A percentile compares a stretch with the other conserved stretches of the same genome.
Evolutionary conservation across 192 early-diverging fungal species (phyloP).

Genomic region (Irineochytrium annulatum): DNA sequence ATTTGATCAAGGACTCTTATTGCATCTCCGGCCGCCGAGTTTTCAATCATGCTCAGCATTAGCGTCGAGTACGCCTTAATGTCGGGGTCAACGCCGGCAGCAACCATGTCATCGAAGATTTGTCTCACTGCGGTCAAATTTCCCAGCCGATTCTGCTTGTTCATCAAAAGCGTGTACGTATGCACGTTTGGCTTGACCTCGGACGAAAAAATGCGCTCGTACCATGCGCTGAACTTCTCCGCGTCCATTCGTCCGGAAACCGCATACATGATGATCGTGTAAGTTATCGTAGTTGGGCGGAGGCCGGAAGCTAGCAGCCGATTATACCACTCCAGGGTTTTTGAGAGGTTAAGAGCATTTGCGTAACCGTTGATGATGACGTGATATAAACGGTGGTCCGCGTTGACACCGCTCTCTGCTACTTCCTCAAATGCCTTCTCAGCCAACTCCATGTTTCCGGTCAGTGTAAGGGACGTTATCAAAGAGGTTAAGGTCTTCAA

Average conservation of each 20-base stretch:
- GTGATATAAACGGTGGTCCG: constrained; percentile 21
- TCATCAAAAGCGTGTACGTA: constrained; percentile 21
- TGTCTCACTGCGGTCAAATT: constrained; percentile 15
- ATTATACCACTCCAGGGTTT: constrained; percentile 22
- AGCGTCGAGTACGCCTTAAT: too few relatives aligned
- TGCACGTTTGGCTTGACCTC: constrained; percentile 21
- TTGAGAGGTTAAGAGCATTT: constrained; percentile 5
- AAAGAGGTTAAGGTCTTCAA: constrained; percentile 3
- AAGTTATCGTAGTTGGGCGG: constrained; percentile 11
- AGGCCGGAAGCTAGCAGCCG: constrained; percentile 16
- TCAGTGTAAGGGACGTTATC: constrained; percentile 8
- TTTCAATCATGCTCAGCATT: too few relatives aligned
- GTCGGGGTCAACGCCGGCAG: constrained; percentile 1
- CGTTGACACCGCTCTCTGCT: constrained; percentile 9
- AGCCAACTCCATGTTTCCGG: constrained; percentile 14
- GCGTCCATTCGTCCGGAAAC: constrained; percentile 14
- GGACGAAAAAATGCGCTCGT: constrained; percentile 21
- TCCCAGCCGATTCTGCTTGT: constrained; percentile 12
- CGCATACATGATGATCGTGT: constrained; percentile 27
- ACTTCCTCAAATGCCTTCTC: constrained; percentile 12
- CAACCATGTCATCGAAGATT: constrained; percentile 19
- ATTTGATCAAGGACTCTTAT: too few relatives aligned
- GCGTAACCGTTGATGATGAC: constrained; percentile 26
- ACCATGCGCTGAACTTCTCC: constrained; percentile 25
- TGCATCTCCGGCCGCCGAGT: too few relatives aligned